Percentiles rank a stretch among this genome's conserved stretches.
Evolutionary conservation across 1,139 yeast species (phyloP).

Genomic region (Sugiyamaella grinbergsii): DNA sequence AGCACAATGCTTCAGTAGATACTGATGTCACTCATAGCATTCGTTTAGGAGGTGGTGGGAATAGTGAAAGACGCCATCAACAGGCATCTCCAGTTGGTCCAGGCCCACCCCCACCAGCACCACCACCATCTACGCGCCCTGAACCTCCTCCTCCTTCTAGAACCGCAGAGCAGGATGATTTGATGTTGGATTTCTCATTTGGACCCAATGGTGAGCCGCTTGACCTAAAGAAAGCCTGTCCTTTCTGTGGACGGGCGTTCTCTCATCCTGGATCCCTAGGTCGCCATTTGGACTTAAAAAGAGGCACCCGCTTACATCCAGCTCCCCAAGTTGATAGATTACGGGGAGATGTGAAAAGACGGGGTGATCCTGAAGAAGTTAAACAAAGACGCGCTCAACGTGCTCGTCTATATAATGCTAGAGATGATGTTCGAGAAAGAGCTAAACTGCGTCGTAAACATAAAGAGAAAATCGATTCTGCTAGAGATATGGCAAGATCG

Average conservation of each 20-base stretch:
- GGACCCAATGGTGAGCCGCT: conserved; percentile 22
- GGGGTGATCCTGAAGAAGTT: conserved; percentile 51
- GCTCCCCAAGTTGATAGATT: conserved; percentile 47
- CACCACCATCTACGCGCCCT: neutral
- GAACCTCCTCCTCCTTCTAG: neutral
- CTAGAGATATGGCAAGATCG: conserved; percentile 41
- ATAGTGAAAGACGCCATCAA: too few species aligned
- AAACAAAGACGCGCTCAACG: conserved; percentile 46
- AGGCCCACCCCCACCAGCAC: neutral
- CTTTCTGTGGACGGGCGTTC: conserved; percentile 52
- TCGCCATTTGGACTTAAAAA: conserved; percentile 52
- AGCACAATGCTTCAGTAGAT: conserved; percentile 9
- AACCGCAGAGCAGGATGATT: neutral
- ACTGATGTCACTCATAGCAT: too few species aligned
- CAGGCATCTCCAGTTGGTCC: neutral
- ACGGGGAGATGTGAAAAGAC: conserved; percentile 51
- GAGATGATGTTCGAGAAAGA: conserved; percentile 50
- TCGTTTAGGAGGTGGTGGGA: too few species aligned
- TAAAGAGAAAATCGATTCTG: conserved; percentile 44
- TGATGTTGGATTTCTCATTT: conserved; percentile 10
- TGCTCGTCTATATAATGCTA: conserved; percentile 48
- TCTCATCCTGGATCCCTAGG: conserved; percentile 58
- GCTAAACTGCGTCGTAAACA: conserved; percentile 45
- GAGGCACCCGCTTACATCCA: conserved; percentile 52
- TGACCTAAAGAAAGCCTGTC: conserved; percentile 47